Evolutionary conservation across 2,329 filamentous ascomycete genomes (phyloP).

Genomic region (Simplicillium sp.): DNA sequence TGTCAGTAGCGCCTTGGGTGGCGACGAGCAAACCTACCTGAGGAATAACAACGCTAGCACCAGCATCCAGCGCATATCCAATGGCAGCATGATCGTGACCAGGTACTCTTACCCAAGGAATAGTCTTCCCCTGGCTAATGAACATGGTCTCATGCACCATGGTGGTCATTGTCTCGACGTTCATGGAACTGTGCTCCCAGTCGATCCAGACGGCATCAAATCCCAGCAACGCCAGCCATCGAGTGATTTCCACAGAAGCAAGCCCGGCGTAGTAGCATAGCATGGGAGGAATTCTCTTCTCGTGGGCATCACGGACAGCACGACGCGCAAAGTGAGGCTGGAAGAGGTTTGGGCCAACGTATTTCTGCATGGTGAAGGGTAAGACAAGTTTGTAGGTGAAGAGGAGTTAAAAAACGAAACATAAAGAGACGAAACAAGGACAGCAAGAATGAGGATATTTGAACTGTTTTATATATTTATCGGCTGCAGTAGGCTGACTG

Average conservation of each 20-base stretch:
- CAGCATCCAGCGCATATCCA: slow-evolving; percentile 35
- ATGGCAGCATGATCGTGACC: slow-evolving; percentile 37
- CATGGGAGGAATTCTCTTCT: slow-evolving; percentile 33
- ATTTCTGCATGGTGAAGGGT: slow-evolving; percentile 24
- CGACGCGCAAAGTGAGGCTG: slow-evolving; percentile 34
- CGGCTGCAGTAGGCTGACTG: too few species aligned
- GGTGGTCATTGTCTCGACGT: slow-evolving; percentile 39
- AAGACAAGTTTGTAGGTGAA: too few species aligned
- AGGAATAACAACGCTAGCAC: slow-evolving; percentile 36
- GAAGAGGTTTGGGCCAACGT: slow-evolving; percentile 32
- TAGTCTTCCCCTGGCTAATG: slow-evolving; percentile 33
- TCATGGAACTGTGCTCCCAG: slow-evolving; percentile 36
- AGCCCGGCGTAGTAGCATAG: slow-evolving; percentile 31
- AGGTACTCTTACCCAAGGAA: slow-evolving; percentile 34
- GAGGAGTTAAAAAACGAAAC: too few species aligned
- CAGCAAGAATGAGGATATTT: too few species aligned
- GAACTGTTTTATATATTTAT: too few species aligned
- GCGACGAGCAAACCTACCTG: slow-evolving; percentile 14
- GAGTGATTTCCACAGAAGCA: slow-evolving; percentile 26
- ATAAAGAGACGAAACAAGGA: too few species aligned
- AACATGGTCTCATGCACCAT: slow-evolving; percentile 38
- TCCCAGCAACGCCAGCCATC: slow-evolving; percentile 30
- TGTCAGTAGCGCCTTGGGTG: not conserved
- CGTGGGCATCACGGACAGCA: slow-evolving; percentile 34
- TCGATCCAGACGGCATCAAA: slow-evolving; percentile 35